Evolutionary conservation across 2,329 filamentous ascomycete species (phyloP).

Genomic region (Aspergillus floridensis): DNA sequence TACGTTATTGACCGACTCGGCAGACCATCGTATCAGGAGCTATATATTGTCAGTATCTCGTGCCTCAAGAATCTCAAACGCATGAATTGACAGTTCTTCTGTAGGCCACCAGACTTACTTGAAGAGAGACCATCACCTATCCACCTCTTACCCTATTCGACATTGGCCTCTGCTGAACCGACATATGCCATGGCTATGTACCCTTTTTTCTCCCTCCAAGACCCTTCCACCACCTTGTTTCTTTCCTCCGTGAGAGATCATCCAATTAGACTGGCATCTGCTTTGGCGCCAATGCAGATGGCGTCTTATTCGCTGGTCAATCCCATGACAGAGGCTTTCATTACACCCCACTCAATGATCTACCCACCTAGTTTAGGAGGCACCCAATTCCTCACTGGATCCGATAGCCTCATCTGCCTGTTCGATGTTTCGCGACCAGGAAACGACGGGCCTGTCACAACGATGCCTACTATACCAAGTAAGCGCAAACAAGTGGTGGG

Average conservation of each 20-base stretch:
- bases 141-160: slow-evolving; percentile 47
- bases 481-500: slow-evolving; percentile 47
- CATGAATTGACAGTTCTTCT: slow-evolving; percentile 8
- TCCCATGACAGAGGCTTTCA: slow-evolving; percentile 56
- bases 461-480: slow-evolving; percentile 50
- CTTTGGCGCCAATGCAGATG: slow-evolving; percentile 48
- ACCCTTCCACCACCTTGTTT: slow-evolving; percentile 50
- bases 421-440: slow-evolving; percentile 55
- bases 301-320: slow-evolving; percentile 57
- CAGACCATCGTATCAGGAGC: slow-evolving; percentile 51
- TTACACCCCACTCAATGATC: slow-evolving; percentile 54
- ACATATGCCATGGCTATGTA: slow-evolving; percentile 56
- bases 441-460: slow-evolving; percentile 45
- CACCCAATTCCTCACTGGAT: slow-evolving; percentile 57
- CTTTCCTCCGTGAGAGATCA: slow-evolving; percentile 54
- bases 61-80: background rate
- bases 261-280: slow-evolving; percentile 57
- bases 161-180: slow-evolving; percentile 47
- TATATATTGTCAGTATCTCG: slow-evolving; percentile 50
- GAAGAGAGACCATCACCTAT: slow-evolving; percentile 37
- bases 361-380: slow-evolving; percentile 49
- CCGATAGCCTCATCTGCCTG: slow-evolving; percentile 51
- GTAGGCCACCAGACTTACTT: slow-evolving; percentile 49
- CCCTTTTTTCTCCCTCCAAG: slow-evolving; percentile 54
- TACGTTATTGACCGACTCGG: slow-evolving; percentile 54